These are phyloP conservation scores for Exophiala viscosa DNA, from an alignment of 2,329 filamentous ascomycete species.

Conservation along the genomic window DNA sequence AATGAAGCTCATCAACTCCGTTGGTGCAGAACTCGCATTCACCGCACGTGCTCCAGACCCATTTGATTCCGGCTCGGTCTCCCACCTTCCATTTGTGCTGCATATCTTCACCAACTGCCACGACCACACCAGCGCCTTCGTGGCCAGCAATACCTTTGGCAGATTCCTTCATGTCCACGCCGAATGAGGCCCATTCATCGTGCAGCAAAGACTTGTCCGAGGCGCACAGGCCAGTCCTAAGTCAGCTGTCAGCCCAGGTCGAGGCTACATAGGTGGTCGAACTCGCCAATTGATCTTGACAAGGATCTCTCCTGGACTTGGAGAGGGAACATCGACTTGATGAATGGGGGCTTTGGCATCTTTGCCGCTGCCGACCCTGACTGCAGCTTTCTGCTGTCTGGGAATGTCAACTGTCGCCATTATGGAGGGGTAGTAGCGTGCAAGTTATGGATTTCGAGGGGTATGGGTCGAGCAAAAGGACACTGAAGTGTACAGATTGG, in stretches of 20 bases:
- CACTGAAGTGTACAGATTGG: no score
- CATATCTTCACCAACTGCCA: constrained; percentile 69
- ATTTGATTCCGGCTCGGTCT: constrained; percentile 83
- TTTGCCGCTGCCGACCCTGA: constrained; percentile 22
- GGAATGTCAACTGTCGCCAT: constrained; percentile 27
- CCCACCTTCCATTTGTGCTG: constrained; percentile 72
- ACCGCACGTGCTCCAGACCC: constrained; percentile 84
- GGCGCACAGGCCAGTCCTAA: constrained; percentile 71
- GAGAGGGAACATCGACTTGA: constrained; percentile 70
- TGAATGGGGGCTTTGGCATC: constrained; percentile 30
- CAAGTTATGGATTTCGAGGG: not conserved
- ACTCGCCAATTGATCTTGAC: constrained; percentile 77
- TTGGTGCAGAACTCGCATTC: constrained; percentile 71
- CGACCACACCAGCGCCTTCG: constrained; percentile 75
- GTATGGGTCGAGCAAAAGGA: not conserved
- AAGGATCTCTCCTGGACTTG: constrained; percentile 83
- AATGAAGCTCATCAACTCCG: constrained; percentile 37
- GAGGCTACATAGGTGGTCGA: not conserved
- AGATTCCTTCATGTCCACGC: constrained; percentile 22
- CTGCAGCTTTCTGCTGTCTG: constrained; percentile 26
- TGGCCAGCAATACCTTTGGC: constrained; percentile 40
- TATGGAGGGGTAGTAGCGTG: not conserved
- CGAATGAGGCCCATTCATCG: constrained; percentile 26
- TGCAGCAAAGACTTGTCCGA: constrained; percentile 54
- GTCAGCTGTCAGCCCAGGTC: constrained; percentile 7